A percentile compares a stretch with the other conserved stretches of the same genome.
Evolutionary conservation across 768 basidiomycete genomes (phyloP).

Genomic region (Inosperma sp.): DNA sequence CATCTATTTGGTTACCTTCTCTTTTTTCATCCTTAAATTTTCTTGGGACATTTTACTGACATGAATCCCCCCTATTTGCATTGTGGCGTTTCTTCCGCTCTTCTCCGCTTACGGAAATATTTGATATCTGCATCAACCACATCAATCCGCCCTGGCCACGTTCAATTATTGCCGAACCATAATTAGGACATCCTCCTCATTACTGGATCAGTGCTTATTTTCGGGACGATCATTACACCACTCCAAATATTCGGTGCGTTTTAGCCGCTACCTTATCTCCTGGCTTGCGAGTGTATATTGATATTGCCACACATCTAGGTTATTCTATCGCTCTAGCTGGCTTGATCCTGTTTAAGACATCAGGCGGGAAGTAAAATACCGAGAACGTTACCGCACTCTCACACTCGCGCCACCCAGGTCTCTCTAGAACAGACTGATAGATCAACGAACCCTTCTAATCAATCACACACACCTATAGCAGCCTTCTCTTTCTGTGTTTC

Average conservation of each 20-base stretch:
- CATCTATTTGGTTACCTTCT: no score
- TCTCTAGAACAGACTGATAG: no score
- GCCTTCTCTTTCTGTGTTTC: no score
- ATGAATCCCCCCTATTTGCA: no score
- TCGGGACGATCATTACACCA: slow-evolving; percentile 73
- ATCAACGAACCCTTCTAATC: no score
- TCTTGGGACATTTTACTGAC: no score
- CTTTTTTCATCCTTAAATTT: no score
- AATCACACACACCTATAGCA: no score
- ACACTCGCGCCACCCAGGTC: neutral
- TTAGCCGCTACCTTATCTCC: neutral
- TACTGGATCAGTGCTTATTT: slow-evolving; percentile 82
- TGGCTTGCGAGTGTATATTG: neutral
- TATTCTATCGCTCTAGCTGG: slow-evolving; percentile 87
- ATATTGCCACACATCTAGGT: slow-evolving; percentile 39
- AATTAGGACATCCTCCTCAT: slow-evolving; percentile 89
- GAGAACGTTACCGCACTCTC: neutral
- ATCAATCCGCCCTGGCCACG: neutral
- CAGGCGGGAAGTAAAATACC: slow-evolving; percentile 49
- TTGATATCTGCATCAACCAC: no score
- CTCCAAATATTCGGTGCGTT: slow-evolving; percentile 75
- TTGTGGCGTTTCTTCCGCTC: no score
- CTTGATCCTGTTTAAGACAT: slow-evolving; percentile 80
- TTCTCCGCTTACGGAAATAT: no score
- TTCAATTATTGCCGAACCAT: neutral